Percentiles rank a stretch among this genome's conserved stretches.
Evolutionary conservation across 306 rosid genomes (phyloP).

Genomic region (Castanospermum australe): DNA sequence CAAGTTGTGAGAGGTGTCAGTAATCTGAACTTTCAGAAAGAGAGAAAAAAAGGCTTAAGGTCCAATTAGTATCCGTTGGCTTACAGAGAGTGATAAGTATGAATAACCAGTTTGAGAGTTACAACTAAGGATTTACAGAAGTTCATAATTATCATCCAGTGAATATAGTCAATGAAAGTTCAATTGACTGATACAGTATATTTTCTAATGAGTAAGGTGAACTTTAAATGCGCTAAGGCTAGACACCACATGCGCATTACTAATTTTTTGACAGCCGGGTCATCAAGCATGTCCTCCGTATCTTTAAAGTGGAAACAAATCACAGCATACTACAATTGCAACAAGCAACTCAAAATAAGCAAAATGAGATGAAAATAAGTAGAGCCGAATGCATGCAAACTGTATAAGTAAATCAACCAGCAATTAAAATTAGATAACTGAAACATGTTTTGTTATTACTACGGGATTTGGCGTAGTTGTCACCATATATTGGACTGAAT

Average conservation of each 20-base stretch:
- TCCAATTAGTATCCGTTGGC: too few species aligned
- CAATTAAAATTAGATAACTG: not conserved
- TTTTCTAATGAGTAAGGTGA: not conserved
- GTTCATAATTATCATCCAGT: not conserved
- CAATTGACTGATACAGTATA: not conserved
- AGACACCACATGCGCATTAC: not conserved
- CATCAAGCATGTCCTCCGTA: not conserved
- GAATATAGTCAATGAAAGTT: not conserved
- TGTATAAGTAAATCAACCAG: not conserved
- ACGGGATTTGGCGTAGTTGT: not conserved
- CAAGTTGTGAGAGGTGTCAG: too few species aligned
- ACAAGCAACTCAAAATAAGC: not conserved
- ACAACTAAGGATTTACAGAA: not conserved
- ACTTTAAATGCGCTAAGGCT: not conserved
- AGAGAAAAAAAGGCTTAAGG: too few species aligned
- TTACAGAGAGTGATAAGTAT: too few species aligned
- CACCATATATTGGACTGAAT: not conserved
- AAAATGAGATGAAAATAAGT: not conserved
- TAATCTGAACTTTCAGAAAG: too few species aligned
- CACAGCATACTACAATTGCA: not conserved
- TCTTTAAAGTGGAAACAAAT: not conserved
- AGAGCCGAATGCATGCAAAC: not conserved
- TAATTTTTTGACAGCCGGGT: not conserved
- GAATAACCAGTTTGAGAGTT: too few species aligned
- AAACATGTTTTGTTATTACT: not conserved